Evolutionary conservation across 2,329 filamentous ascomycete species (phyloP), one percentile per base, ranked within the genome.

Genomic region (Phoma sp.): DNA sequence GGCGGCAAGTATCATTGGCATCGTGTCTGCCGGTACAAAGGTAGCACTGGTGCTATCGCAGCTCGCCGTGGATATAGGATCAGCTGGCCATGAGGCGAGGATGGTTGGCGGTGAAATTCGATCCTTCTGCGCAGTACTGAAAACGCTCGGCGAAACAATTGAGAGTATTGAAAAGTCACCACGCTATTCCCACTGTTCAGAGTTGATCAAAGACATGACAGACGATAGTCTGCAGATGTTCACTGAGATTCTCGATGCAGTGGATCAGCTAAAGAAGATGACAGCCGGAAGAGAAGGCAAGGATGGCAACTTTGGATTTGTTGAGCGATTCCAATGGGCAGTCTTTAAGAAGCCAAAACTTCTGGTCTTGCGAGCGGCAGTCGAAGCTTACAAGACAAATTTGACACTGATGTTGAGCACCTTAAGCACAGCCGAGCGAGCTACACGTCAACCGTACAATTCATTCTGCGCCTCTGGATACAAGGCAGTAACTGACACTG

Each of bases 321-420:
- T 61, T 4, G 47, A 49, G 17, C 52, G 53, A 29, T 29, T 64
- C 1, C 59, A 64, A 34, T 62, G 59, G 61, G 59, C 57, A 4
- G 53, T 65, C 3, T 67, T 64, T 33, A 56, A 62, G 37, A 65
- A 65, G 29, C 59, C 61, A 11, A 62, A 61, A 34, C 60, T 65
- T 10, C 21, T 53, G 11, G 47, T 61, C 11, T 25, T 65, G 15
- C 42, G 61, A 37, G 59, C 59, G 3, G 62, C 62, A 7, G 54
- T 65, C 39, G 62, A 67, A 45, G 61, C 64, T 7, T 64, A 65
- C 46, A 62, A 64, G 33, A 62, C 56, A 10, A 64, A 64, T 18
- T 33, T 65, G 28, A 56, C 62, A 2, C 45, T 67, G 5, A 62
- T 65, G 59, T 52, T 67, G 1, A 54, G 54, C 7, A 65, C 64